phyloP scores from a whole-genome alignment of 768 basidiomycete species.

The Collybiopsis luxurians region DNA sequence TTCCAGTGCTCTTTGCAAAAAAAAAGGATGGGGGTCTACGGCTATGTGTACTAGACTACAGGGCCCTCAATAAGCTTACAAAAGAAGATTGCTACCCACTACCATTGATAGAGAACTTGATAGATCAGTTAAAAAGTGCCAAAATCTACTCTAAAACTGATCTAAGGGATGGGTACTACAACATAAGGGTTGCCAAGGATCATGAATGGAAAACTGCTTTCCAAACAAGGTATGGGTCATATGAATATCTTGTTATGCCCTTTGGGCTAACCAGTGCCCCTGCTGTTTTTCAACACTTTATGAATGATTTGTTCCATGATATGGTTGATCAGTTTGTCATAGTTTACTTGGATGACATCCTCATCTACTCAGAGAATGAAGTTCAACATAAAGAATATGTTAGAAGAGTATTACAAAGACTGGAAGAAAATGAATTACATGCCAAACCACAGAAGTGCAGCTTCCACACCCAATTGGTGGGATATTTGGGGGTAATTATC shows the following conservation, averaged over 20 bases:
- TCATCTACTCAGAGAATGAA: no score
- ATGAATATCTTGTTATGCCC: conserved; percentile 27
- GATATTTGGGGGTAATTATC: no score
- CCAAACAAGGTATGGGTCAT: conserved; percentile 22
- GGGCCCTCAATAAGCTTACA: conserved; percentile 18
- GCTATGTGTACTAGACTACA: conserved; percentile 7
- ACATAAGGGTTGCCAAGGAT: conserved; percentile 21
- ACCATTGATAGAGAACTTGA: conserved; percentile 23
- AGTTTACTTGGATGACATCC: no score
- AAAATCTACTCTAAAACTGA: conserved; percentile 31
- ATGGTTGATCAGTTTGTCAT: conserved; percentile 2
- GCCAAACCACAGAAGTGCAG: no score
- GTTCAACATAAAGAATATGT: no score
- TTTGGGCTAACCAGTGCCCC: conserved; percentile 23
- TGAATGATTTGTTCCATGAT: conserved; percentile 12
- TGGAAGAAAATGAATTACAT: no score
- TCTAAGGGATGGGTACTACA: conserved; percentile 30
- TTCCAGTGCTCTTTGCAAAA: conserved; percentile 8
- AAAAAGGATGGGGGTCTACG: conserved; percentile 5
- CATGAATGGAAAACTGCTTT: conserved; percentile 30
- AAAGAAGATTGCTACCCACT: conserved; percentile 23
- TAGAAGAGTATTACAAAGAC: no score
- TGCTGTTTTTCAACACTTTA: conserved; percentile 23
- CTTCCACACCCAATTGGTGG: no score
- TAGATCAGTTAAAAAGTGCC: conserved; percentile 19